These are phyloP conservation scores for Diplodia corticola DNA, from an alignment of 2,329 filamentous ascomycete species.

Conservation along the genomic window DNA sequence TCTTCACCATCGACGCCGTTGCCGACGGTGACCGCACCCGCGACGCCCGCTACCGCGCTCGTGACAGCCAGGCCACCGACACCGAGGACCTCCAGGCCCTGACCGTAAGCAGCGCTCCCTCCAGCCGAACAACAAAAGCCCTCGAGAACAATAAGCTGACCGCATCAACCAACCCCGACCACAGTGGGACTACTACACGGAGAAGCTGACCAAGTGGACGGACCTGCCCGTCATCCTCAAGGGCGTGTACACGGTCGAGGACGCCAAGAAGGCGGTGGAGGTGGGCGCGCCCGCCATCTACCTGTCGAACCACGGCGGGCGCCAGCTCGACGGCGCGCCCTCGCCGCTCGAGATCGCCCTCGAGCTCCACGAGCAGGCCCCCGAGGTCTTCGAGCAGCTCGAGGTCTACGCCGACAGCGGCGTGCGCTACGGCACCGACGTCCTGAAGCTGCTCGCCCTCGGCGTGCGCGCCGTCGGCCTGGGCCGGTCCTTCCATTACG, in stretches of 20 bases:
- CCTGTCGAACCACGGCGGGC: slow-evolving; percentile 46
- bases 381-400: slow-evolving; percentile 42
- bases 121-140: too few species aligned
- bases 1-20: slow-evolving; percentile 44
- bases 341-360: slow-evolving; percentile 74
- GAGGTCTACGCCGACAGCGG: slow-evolving; percentile 46
- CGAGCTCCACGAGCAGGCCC: slow-evolving; percentile 63
- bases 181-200: slow-evolving; percentile 34
- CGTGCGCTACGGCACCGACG: slow-evolving; percentile 42
- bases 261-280: slow-evolving; percentile 40
- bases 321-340: slow-evolving; percentile 51
- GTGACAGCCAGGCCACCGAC: slow-evolving; percentile 35
- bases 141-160: background rate
- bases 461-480: slow-evolving; percentile 48
- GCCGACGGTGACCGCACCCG: slow-evolving; percentile 42
- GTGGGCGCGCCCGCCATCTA: slow-evolving; percentile 42
- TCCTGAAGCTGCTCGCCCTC: slow-evolving; percentile 42
- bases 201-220: slow-evolving; percentile 39
- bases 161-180: background rate
- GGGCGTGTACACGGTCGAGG: slow-evolving; percentile 43
- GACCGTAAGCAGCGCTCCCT: background rate
- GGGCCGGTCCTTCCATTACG: slow-evolving; percentile 53
- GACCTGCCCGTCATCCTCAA: slow-evolving; percentile 42
- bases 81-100: slow-evolving; percentile 32
- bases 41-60: slow-evolving; percentile 35